Evolutionary conservation across 371 early-diverging fungal genomes (phyloP), one percentile per base, ranked within the genome.

Genomic region (Mortierella polycephala): DNA sequence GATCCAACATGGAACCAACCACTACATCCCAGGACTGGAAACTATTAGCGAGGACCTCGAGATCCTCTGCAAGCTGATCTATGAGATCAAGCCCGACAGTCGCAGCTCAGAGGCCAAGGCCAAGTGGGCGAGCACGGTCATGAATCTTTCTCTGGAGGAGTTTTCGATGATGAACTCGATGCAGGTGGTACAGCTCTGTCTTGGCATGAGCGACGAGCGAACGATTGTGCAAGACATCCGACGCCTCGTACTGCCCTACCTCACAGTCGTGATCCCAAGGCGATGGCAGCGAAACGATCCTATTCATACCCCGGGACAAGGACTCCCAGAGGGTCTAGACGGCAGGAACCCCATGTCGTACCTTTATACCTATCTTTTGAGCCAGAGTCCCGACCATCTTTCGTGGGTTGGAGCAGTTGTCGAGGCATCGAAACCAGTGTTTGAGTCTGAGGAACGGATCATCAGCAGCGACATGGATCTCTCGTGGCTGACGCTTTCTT

Each of bases 51-150:
- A 82, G 44, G 86, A 89, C 40, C 82, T 90, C 20, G 87, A 84
- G 46, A 90, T 90, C 67, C 71, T 93, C 21, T 87, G 84, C 63
- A 87, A 87, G 64, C 82, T 91, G 10, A 71, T 90, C 0, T 90
- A 92, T 66, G 85, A 82, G 5, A 66, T 69, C 42, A 72, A 72
- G 30, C 73, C 80, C 42, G 57, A 69, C 47, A 67, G 51, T 39
- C 74, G 85, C 30, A 69, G 73, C 14, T 59, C 75, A 0, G 59
- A 67, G 9, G 59, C 62, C 8, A 54, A 68, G 14, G 68, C 56
- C 0, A 71, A 62, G 5, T 62, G 75, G 52, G 56, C 69, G 2
- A 62, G 58, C 11, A 74, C 75, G 6, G 68, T 81, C 7, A 10
- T 62, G 16, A 80, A 83, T 37, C 66, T 87, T 0, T 75, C 82